Evolutionary conservation across 2,329 filamentous ascomycete species (phyloP).

Genomic region (Paraphoma chrysanthemicola): DNA sequence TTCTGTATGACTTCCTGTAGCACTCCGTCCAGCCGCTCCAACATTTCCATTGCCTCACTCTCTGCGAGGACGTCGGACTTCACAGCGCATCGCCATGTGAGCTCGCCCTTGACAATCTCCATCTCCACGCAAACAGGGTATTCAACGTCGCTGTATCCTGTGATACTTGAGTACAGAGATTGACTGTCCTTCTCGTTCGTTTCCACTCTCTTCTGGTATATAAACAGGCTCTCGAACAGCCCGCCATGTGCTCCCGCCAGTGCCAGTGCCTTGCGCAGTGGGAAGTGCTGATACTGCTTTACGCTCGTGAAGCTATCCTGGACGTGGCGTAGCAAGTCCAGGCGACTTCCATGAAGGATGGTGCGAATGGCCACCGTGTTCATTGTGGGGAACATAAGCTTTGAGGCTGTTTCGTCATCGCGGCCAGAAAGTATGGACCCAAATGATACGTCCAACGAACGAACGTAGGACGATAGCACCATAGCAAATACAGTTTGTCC

Average conservation of each 20-base stretch:
- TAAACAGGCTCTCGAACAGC: slow-evolving; percentile 71
- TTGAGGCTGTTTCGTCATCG: slow-evolving; percentile 72
- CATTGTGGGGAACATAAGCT: slow-evolving; percentile 86
- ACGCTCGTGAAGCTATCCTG: slow-evolving; percentile 73
- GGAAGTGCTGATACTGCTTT: slow-evolving; percentile 76
- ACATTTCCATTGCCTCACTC: slow-evolving; percentile 57
- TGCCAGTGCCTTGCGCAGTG: slow-evolving; percentile 73
- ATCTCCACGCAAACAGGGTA: slow-evolving; percentile 85
- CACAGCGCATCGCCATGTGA: slow-evolving; percentile 77
- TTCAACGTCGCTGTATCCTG: slow-evolving; percentile 73
- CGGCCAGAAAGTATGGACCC: slow-evolving; percentile 85
- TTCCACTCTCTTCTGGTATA: slow-evolving; percentile 65
- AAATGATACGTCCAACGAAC: slow-evolving; percentile 77
- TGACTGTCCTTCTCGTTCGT: slow-evolving; percentile 13
- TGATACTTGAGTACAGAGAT: slow-evolving; percentile 67
- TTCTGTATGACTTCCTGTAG: slow-evolving; percentile 63
- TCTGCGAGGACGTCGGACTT: slow-evolving; percentile 63
- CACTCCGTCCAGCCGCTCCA: slow-evolving; percentile 66
- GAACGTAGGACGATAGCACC: slow-evolving; percentile 68
- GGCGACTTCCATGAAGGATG: slow-evolving; percentile 72
- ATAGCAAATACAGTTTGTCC: slow-evolving; percentile 80
- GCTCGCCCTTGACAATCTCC: slow-evolving; percentile 62
- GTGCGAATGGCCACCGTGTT: slow-evolving; percentile 82
- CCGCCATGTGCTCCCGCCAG: slow-evolving; percentile 54
- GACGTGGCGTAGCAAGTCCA: slow-evolving; percentile 73